These are phyloP conservation scores for Alternaria ventricosa DNA, from an alignment of 2,329 filamentous ascomycete genomes.

Conservation along the genomic window DNA sequence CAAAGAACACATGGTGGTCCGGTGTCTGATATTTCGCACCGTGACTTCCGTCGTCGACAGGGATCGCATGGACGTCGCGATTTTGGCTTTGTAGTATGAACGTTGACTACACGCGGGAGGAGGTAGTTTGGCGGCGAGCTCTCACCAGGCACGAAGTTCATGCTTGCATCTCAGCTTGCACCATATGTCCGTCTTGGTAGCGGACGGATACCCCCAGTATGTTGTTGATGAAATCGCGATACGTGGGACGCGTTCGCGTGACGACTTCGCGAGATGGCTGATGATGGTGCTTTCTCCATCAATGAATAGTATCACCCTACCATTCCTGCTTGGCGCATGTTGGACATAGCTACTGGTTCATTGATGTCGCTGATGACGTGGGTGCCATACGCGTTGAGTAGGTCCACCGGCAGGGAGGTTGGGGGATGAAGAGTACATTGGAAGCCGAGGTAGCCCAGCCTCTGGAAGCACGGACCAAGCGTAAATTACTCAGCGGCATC, in stretches of 20 bases:
- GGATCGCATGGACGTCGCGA: constrained; percentile 66
- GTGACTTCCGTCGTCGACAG: constrained; percentile 68
- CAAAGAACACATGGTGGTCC: constrained; percentile 70
- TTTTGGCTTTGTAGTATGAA: constrained; percentile 18
- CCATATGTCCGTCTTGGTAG: background rate
- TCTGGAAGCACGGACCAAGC: constrained; percentile 20
- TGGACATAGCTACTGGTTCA: background rate
- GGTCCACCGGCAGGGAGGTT: background rate
- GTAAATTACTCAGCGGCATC: constrained; percentile 31
- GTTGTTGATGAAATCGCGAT: background rate
- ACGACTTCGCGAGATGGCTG: background rate
- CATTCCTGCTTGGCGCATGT: background rate
- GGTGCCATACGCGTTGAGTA: background rate
- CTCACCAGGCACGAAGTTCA: constrained; percentile 24
- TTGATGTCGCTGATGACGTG: background rate
- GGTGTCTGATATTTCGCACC: constrained; percentile 72
- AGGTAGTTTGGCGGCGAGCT: constrained; percentile 20
- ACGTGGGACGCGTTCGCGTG: background rate
- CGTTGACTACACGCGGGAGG: constrained; percentile 7
- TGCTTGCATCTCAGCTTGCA: constrained; percentile 4
- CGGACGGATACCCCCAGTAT: background rate
- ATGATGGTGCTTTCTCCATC: background rate
- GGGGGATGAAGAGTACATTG: constrained; percentile 3
- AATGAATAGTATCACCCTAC: background rate
- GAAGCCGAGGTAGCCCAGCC: constrained; percentile 5